phyloP scores from a whole-genome alignment of 2,329 filamentous ascomycete species.

The Sclerotinia sclerotiorum region DNA sequence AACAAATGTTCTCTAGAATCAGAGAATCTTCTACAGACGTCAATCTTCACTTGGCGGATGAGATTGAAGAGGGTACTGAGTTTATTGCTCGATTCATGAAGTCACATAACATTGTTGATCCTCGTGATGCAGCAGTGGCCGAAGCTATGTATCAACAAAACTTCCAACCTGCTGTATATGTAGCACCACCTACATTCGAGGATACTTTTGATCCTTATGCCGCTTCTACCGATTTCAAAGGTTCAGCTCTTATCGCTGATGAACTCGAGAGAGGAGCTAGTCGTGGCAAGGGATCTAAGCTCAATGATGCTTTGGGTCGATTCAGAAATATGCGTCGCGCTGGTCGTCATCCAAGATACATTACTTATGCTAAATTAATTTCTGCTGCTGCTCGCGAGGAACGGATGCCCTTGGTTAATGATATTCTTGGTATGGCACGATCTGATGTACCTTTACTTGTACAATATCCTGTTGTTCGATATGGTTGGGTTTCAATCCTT shows the following conservation, averaged over 20 bases:
- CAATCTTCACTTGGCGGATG: slow-evolving; percentile 63
- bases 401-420: slow-evolving; percentile 77
- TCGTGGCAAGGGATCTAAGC: slow-evolving; percentile 59
- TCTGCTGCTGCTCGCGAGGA: slow-evolving; percentile 82
- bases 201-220: slow-evolving; percentile 91
- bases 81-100: slow-evolving; percentile 63
- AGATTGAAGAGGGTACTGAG: slow-evolving; percentile 84
- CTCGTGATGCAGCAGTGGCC: slow-evolving; percentile 49
- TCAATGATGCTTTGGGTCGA: slow-evolving; percentile 77
- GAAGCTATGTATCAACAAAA: slow-evolving; percentile 50
- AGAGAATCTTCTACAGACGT: slow-evolving; percentile 56
- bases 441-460: slow-evolving; percentile 81
- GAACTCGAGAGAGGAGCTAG: slow-evolving; percentile 79
- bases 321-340: slow-evolving; percentile 92
- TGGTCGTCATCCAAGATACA: slow-evolving; percentile 89
- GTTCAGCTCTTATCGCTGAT: slow-evolving; percentile 86
- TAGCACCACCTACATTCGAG: slow-evolving; percentile 63
- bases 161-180: slow-evolving; percentile 52
- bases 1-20: slow-evolving; percentile 84
- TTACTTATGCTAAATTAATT: slow-evolving; percentile 95
- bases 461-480: slow-evolving; percentile 83
- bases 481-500: slow-evolving; percentile 94
- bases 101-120: slow-evolving; percentile 54
- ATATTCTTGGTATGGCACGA: slow-evolving; percentile 86
- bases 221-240: slow-evolving; percentile 87